These are phyloP conservation scores for Ilyonectria destructans DNA, from an alignment of 2,329 filamentous ascomycete genomes.

Conservation along the genomic window DNA sequence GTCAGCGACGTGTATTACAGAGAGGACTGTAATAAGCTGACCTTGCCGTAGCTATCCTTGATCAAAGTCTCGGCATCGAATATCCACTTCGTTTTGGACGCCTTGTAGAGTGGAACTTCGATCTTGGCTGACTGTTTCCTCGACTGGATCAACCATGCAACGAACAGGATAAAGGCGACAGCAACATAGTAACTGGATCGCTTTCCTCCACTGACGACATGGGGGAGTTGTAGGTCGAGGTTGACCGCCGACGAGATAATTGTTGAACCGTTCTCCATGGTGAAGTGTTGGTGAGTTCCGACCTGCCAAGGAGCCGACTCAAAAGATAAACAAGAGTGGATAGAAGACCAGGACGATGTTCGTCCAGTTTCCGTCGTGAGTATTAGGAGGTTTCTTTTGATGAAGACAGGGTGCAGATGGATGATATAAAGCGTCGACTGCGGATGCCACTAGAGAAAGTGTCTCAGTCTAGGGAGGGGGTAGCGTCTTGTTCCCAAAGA, in stretches of 20 bases:
- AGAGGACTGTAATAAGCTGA: constrained; percentile 37
- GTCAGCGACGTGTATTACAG: constrained; percentile 36
- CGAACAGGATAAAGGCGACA: constrained; percentile 55
- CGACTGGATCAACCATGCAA: constrained; percentile 58
- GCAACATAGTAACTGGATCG: constrained; percentile 61
- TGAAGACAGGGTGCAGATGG: background rate
- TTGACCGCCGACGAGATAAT: constrained; percentile 1
- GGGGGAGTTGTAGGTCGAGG: constrained; percentile 43
- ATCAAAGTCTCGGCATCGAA: constrained; percentile 65
- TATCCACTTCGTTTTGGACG: constrained; percentile 66
- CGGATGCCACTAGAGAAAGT: background rate
- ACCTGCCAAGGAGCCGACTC: background rate
- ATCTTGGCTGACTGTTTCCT: constrained; percentile 52
- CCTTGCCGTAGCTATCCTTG: constrained; percentile 66
- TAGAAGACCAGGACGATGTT: background rate
- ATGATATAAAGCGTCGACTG: constrained; percentile 5
- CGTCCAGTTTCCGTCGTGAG: constrained; percentile 6
- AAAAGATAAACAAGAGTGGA: background rate
- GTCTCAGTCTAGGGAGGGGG: background rate
- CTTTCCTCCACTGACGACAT: constrained; percentile 46
- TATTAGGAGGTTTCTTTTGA: background rate
- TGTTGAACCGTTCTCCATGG: constrained; percentile 31
- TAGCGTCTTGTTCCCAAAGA: constrained; percentile 2
- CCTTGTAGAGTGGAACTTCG: constrained; percentile 64
- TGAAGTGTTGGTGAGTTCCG: background rate